Conservation (phyloP, 441 rosid genomes). For the Jatropha multifida region DNA sequence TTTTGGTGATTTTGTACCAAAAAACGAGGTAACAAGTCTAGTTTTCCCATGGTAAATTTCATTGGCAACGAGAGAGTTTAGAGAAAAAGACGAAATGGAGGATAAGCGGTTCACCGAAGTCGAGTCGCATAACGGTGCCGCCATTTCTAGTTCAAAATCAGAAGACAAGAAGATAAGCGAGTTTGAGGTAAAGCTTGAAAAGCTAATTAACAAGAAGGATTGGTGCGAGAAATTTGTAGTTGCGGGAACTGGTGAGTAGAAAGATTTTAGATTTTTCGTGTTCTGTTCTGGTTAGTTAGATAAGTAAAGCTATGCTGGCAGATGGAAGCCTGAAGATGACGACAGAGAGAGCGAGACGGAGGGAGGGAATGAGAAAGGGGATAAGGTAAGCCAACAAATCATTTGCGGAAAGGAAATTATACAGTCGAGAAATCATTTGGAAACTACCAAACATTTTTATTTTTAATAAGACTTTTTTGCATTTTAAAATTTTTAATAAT, state of each 20-base stretch:
- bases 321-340: background rate
- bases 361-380: background rate
- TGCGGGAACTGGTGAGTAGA: background rate
- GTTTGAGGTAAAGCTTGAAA: background rate
- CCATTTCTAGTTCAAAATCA: conserved; percentile 33
- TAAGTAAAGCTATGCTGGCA: background rate
- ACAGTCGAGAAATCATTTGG: too few species aligned
- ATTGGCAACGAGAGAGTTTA: conserved; percentile 36
- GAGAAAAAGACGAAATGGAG: conserved; percentile 39
- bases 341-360: background rate
- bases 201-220: background rate
- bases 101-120: conserved; percentile 33
- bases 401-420: background rate
- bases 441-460: too few species aligned
- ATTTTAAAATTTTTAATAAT: too few species aligned
- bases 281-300: background rate
- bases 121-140: conserved; percentile 49
- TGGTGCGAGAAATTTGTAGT: background rate
- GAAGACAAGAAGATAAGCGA: background rate
- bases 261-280: background rate
- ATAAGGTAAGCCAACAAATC: conserved; percentile 15
- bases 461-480: too few species aligned
- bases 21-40: conserved; percentile 40
- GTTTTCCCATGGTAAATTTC: conserved; percentile 23
- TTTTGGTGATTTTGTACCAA: conserved; percentile 33